Base-by-base conservation (phyloP, 805 yeast species). In the Candida alai region DNA sequence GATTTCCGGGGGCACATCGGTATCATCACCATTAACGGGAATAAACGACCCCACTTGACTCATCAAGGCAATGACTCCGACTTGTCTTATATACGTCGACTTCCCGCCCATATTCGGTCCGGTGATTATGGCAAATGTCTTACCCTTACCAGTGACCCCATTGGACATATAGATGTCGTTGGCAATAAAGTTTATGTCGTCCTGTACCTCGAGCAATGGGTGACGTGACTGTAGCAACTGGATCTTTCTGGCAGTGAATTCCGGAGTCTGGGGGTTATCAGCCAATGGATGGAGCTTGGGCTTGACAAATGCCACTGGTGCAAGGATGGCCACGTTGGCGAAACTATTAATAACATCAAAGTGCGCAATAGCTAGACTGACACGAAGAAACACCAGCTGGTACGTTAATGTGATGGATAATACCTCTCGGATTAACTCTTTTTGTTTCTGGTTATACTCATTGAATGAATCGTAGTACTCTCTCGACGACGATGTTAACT, bases 31-130 rank as follows among this genome's bases (percentile, higher is more conserved):
- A 24, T 66, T 68, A 9, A 65, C 63, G 2, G 98, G 98, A 17
- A 89, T 78, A 52, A 82, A 89, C 39, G 93, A 82, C 1, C 97
- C 97, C 14, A 87, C 75, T 55, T 89, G 97, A 18, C 86, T 84
- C 84, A 89, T 72, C 30, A 89, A 62, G 2, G 93, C 80, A 36
- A 88, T 81, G 1, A 84, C 93, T 9, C 96, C 97, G 30, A 85
- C 70, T 49, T 89, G 95, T 43, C 96, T 72, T 32, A 89, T 87
- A 55, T 84, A 89, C 0, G 97, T 89, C 0, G 96, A 87, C 56
- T 89, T 89, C 53, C 97, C 97, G 42, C 97, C 97, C 97, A 89
- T 89, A 54, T 89, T 89, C 23, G 97, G 97, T 21, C 97, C 97
- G 0, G 97, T 89, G 17, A 93, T 86, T 14, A 93, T 83, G 6